These are phyloP conservation scores for Pseudotulostoma volvatum DNA, from an alignment of 495 filamentous ascomycete species.

Conservation along the genomic window DNA sequence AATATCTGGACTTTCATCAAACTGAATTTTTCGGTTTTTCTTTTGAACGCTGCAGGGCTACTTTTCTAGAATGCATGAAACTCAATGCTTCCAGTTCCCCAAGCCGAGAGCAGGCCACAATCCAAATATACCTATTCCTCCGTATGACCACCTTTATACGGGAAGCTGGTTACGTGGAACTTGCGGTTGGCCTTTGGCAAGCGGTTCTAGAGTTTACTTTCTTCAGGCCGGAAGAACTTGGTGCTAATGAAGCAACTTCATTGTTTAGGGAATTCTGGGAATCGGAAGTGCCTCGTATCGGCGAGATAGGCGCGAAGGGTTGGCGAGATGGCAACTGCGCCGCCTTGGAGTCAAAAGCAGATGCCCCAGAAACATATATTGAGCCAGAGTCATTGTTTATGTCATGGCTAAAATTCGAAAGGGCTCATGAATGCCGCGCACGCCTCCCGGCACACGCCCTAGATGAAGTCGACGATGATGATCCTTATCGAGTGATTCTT, in stretches of 20 bases:
- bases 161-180: constrained; percentile 69
- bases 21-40: constrained; percentile 48
- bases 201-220: constrained; percentile 60
- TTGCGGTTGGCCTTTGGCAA: constrained; percentile 70
- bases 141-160: constrained; percentile 54
- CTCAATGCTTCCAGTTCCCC: constrained; percentile 22
- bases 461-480: constrained; percentile 51
- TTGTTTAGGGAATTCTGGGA: constrained; percentile 72
- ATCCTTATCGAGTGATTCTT: constrained; percentile 63
- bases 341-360: constrained; percentile 9
- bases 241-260: constrained; percentile 12
- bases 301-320: constrained; percentile 53
- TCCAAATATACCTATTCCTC: constrained; percentile 58
- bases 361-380: constrained; percentile 5
- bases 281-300: constrained; percentile 62
- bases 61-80: constrained; percentile 40
- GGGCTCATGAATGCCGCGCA: constrained; percentile 26
- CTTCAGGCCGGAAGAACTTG: constrained; percentile 27
- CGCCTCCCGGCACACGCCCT: constrained; percentile 48
- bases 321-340: constrained; percentile 34
- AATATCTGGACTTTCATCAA: constrained; percentile 62
- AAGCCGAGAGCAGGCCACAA: constrained; percentile 16
- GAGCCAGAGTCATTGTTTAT: constrained; percentile 21
- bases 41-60: constrained; percentile 43
- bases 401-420: constrained; percentile 49